phyloP scores from a whole-genome alignment of 148 eudicot genomes.

The Beta vulgaris region DNA sequence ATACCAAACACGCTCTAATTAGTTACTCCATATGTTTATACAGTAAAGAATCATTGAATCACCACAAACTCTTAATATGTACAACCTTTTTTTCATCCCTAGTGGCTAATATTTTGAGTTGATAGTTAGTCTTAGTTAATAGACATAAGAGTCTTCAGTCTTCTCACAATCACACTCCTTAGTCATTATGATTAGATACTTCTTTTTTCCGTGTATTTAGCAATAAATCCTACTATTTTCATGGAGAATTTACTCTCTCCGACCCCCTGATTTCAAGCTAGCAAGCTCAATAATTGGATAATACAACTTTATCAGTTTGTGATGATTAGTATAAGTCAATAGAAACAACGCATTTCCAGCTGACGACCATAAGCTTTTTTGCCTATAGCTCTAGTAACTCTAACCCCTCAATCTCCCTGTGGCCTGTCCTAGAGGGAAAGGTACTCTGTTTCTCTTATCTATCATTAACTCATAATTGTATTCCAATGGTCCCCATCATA shows the following conservation, averaged over 20 bases:
- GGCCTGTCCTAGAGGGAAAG: not conserved
- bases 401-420: not conserved
- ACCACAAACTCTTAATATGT: too few relatives aligned
- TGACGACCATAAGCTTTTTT: constrained; percentile 26
- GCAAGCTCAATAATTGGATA: constrained; percentile 21
- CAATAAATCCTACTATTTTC: not conserved
- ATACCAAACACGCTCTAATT: too few relatives aligned
- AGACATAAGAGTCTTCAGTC: too few relatives aligned
- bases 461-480: constrained; percentile 40
- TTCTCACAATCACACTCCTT: too few relatives aligned
- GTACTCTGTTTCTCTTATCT: not conserved
- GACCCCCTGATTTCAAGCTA: not conserved
- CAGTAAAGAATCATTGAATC: too few relatives aligned
- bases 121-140: too few relatives aligned
- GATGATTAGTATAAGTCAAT: constrained; percentile 38
- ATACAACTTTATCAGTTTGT: constrained; percentile 11
- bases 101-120: too few relatives aligned
- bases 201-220: too few relatives aligned
- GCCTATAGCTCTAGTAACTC: not conserved
- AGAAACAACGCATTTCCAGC: constrained; percentile 36
- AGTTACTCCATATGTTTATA: too few relatives aligned
- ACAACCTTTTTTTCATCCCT: too few relatives aligned
- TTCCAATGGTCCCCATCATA: constrained; percentile 14
- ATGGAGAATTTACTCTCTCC: not conserved
- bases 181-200: too few relatives aligned